Base-by-base conservation (phyloP, 2,329 filamentous ascomycete species). In the Diaporthe amygdali region DNA sequence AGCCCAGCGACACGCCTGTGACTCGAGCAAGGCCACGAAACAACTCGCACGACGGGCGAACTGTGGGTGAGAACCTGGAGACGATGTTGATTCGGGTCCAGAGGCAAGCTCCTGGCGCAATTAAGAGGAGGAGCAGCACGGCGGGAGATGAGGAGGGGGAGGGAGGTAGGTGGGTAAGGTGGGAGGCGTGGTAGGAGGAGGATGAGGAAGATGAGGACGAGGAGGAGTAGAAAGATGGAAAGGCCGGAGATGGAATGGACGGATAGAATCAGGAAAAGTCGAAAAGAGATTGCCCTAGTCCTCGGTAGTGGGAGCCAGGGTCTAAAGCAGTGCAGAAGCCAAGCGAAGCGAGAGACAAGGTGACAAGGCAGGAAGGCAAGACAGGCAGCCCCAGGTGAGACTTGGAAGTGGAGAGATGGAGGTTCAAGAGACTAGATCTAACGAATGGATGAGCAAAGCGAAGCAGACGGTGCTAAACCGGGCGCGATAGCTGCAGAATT, bases 341-440 rank as follows among this genome's bases (percentile, higher is more conserved):
- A 55, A 55, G 52, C 66, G 66, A 68, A 55, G 66, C 37, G 52
- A 52, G 66, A 68, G 47, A 68, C 49, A 68, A 59, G 52, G 64
- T 44, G 47, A 68, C 49, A 68, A 59, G 52, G 64, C 51, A 22
- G 37, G 25, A 68, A 44, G 52, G 47, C 46, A 55, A 64, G 59
- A 64, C 59, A 64, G 51, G 66, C 66, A 41, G 51, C 49, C 49
- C 66, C 37, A 17, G 39, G 49, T 55, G 66, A 52, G 66, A 68
- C 59, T 64, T 49, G 41, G 59, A 49, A 64, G 66, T 59, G 66
- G 32, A 68, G 27, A 56, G 66, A 34, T 68, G 37, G 47, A 67
- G 56, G 17, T 46, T 39, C 12, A 46, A n/a, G 55, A 46, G 49
- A 46, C 39, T 25, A 32, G 37, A 25, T 12, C 39, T 47, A 47